phyloP scores from a whole-genome alignment of 2,329 filamentous ascomycete species.

The Ascochyta pisi region DNA sequence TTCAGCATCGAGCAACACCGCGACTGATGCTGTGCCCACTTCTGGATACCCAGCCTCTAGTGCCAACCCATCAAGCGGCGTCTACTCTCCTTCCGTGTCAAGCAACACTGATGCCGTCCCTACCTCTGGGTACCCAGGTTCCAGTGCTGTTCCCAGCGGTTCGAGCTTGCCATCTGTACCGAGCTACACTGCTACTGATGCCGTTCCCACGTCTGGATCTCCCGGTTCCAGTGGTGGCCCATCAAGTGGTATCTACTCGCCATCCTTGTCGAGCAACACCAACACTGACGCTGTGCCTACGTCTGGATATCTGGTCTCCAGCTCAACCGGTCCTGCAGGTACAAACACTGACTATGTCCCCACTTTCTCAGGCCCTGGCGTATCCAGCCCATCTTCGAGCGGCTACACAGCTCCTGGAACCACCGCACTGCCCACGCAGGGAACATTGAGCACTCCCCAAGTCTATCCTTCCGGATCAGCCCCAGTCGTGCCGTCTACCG shows the following conservation, averaged over 20 bases:
- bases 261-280: constrained; percentile 1
- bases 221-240: neutral
- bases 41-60: neutral
- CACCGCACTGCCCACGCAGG: constrained; percentile 7
- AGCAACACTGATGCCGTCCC: constrained; percentile 6
- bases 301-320: neutral
- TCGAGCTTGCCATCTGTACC: neutral
- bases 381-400: neutral
- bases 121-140: neutral
- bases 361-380: neutral
- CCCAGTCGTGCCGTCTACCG: constrained; percentile 5
- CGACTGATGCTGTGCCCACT: constrained; percentile 13
- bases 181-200: constrained; percentile 8
- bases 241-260: neutral
- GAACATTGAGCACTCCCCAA: neutral
- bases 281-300: constrained; percentile 9
- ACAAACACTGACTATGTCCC: constrained; percentile 14
- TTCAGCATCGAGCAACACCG: constrained; percentile 10
- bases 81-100: neutral
- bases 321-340: neutral
- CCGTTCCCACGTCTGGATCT: constrained; percentile 7
- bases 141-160: neutral
- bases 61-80: neutral
- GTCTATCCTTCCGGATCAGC: constrained; percentile 3
- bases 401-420: neutral